Conservation (phyloP, 2,329 filamentous ascomycete species). For the Anisogramma anomala region DNA sequence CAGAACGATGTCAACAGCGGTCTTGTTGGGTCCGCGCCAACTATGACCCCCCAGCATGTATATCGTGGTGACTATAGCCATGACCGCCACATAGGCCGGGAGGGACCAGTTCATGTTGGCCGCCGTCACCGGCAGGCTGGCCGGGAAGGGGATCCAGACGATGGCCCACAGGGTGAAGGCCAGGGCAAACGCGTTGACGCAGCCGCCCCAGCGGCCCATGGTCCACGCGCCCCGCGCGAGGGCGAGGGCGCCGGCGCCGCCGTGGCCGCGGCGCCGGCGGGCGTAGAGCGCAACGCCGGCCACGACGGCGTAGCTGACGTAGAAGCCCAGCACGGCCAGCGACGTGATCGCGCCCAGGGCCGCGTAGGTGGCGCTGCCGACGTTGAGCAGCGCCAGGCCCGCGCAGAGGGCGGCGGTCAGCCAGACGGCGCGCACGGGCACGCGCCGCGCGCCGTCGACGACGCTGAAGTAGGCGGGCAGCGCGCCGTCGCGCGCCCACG, state of each 20-base stretch:
- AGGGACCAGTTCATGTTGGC: constrained; percentile 16
- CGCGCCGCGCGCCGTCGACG: constrained; percentile 22
- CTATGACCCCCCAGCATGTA: too few relatives aligned
- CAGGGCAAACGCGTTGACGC: constrained; percentile 14
- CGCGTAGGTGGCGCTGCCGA: constrained; percentile 24
- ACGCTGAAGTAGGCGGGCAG: constrained; percentile 9
- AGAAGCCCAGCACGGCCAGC: constrained; percentile 21
- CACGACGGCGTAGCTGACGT: constrained; percentile 14
- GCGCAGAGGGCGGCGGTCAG: constrained; percentile 15
- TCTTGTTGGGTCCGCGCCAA: too few relatives aligned
- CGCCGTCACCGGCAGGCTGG: constrained; percentile 12
- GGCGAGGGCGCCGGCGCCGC: too few relatives aligned
- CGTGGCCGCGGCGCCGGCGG: neutral
- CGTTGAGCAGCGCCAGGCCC: constrained; percentile 24
- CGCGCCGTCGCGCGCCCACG: constrained; percentile 36
- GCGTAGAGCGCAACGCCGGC: constrained; percentile 9
- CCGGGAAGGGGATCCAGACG: constrained; percentile 14
- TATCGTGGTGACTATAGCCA: constrained; percentile 40
- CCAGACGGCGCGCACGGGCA: constrained; percentile 27
- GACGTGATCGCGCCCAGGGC: constrained; percentile 29
- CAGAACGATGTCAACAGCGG: too few relatives aligned
- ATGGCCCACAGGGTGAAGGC: constrained; percentile 13
- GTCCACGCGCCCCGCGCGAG: constrained; percentile 9
- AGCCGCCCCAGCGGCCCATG: constrained; percentile 6
- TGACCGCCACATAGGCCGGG: neutral